These are phyloP conservation scores for Populus davidiana DNA, from an alignment of 345 rosid genomes.

Conservation along the genomic window DNA sequence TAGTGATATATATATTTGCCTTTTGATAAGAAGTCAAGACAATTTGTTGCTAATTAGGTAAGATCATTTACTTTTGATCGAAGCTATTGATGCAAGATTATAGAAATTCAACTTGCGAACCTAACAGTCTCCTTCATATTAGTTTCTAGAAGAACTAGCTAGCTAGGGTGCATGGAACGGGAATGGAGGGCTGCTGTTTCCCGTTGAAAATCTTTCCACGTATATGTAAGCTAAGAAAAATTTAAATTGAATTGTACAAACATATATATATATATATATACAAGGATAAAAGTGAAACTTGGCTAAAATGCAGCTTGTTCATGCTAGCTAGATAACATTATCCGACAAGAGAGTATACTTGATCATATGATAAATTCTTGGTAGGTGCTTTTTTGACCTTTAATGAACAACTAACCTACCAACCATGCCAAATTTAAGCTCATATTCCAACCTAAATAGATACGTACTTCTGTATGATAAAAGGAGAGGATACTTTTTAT, in stretches of 20 bases:
- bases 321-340: too few relatives aligned
- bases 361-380: constrained; percentile 24
- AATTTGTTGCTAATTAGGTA: constrained; percentile 46
- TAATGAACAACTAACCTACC: constrained; percentile 42
- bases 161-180: too few relatives aligned
- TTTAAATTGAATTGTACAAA: too few relatives aligned
- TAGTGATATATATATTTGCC: constrained; percentile 7
- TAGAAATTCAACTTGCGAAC: background rate
- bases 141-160: too few relatives aligned
- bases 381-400: constrained; percentile 41
- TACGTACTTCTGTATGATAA: background rate
- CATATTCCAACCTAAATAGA: constrained; percentile 26
- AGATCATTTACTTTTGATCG: constrained; percentile 1
- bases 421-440: constrained; percentile 42
- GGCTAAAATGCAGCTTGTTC: too few relatives aligned
- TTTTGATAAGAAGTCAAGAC: constrained; percentile 30
- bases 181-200: too few relatives aligned
- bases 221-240: too few relatives aligned
- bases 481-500: too few relatives aligned
- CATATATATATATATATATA: too few relatives aligned
- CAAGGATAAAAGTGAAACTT: too few relatives aligned
- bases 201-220: too few relatives aligned
- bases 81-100: background rate
- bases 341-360: constrained; percentile 6
- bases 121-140: constrained; percentile 1